These are phyloP conservation scores for Cardamine resedifolia DNA, from an alignment of 345 rosid species.

Conservation along the genomic window DNA sequence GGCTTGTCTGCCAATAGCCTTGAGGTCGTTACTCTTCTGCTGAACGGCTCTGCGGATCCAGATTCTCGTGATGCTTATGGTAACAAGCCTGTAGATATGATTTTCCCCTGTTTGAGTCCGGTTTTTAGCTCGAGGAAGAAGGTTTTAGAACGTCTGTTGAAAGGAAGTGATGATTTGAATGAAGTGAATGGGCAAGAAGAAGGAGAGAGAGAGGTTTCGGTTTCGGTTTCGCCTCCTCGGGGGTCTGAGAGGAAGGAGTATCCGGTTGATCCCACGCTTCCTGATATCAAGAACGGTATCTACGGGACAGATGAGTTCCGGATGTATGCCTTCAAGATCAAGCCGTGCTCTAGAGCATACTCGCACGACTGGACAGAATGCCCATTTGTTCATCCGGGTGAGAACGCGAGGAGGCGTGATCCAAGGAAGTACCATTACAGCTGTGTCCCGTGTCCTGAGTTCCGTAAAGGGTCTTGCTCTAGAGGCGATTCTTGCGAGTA, in stretches of 20 bases:
- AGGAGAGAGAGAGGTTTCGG: constrained; percentile 22
- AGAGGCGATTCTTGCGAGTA: constrained; percentile 85
- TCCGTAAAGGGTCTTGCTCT: constrained; percentile 82
- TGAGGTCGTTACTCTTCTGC: constrained; percentile 66
- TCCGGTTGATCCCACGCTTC: constrained; percentile 78
- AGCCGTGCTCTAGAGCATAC: constrained; percentile 94
- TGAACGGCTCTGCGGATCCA: constrained; percentile 64
- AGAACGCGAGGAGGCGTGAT: constrained; percentile 93
- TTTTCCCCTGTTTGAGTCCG: constrained; percentile 41
- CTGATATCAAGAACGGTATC: constrained; percentile 77
- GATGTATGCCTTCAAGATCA: constrained; percentile 86
- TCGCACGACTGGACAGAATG: constrained; percentile 98
- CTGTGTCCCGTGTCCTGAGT: constrained; percentile 96
- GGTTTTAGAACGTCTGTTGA: constrained; percentile 54
- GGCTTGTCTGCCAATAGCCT: constrained; percentile 58
- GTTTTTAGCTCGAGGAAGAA: constrained; percentile 51
- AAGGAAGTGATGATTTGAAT: constrained; percentile 38
- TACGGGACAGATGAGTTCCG: constrained; percentile 91
- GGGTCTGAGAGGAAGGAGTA: constrained; percentile 77
- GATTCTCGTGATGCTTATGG: constrained; percentile 59
- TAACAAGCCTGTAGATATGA: constrained; percentile 57
- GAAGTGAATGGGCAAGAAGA: constrained; percentile 42
- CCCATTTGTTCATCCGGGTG: constrained; percentile 96
- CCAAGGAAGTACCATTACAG: constrained; percentile 87
- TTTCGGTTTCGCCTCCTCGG: constrained; percentile 38